Evolutionary conservation across 345 rosid species (phyloP).

Genomic region (Sonneratia caseolaris): DNA sequence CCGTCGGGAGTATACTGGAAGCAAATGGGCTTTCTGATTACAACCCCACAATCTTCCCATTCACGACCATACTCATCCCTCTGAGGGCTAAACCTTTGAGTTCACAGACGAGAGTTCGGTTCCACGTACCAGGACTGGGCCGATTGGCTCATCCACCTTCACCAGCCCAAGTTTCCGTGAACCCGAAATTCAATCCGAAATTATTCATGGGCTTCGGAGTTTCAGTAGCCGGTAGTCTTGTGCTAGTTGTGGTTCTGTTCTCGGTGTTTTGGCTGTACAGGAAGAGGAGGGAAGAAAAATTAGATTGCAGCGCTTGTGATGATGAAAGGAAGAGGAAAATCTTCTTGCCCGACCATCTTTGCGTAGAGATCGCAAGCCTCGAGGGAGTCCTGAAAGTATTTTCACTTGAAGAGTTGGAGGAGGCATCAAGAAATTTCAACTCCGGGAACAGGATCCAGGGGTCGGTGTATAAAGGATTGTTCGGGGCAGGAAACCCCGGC

Average conservation of each 20-base stretch:
- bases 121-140: slow-evolving; percentile 2
- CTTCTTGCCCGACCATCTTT: slow-evolving; percentile 17
- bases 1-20: slow-evolving; percentile 14
- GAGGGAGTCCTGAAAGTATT: slow-evolving; percentile 26
- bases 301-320: neutral
- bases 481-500: slow-evolving; percentile 27
- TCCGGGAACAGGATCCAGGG: slow-evolving; percentile 25
- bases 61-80: slow-evolving; percentile 44
- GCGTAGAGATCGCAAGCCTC: slow-evolving; percentile 33
- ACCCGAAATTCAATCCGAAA: slow-evolving; percentile 13
- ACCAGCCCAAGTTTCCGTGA: slow-evolving; percentile 12
- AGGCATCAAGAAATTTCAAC: slow-evolving; percentile 34
- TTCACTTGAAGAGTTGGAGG: slow-evolving; percentile 21
- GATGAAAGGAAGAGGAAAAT: neutral
- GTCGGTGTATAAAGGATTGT: slow-evolving; percentile 28
- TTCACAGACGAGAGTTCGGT: slow-evolving; percentile 22
- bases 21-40: slow-evolving; percentile 29
- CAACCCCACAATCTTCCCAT: slow-evolving; percentile 18
- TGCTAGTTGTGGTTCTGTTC: slow-evolving; percentile 14
- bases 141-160: slow-evolving; percentile 10
- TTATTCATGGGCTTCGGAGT: slow-evolving; percentile 17
- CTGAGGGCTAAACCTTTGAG: slow-evolving; percentile 25
- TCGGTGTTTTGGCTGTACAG: slow-evolving; percentile 9
- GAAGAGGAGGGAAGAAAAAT: slow-evolving; percentile 12
- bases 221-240: slow-evolving; percentile 24